phyloP scores from a whole-genome alignment of 108 stramenopile species.

The Discostella stelligeroides region DNA sequence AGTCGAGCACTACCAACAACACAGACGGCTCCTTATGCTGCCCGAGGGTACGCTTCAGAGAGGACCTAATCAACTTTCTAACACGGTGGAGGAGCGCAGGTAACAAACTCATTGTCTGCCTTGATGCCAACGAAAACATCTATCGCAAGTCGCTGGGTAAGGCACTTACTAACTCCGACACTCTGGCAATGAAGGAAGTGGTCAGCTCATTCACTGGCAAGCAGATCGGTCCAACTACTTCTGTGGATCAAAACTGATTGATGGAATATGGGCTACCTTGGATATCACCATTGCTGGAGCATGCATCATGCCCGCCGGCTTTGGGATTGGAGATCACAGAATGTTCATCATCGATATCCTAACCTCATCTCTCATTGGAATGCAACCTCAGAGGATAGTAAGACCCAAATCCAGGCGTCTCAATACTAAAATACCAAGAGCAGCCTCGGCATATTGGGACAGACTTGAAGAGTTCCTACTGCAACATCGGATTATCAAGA shows the following conservation, averaged over 20 bases:
- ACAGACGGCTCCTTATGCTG: neutral
- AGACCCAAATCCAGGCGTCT: neutral
- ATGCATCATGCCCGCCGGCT: constrained; percentile 10
- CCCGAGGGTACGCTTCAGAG: neutral
- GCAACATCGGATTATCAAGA: neutral
- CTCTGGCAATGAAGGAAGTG: neutral
- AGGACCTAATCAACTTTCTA: neutral
- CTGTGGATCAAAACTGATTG: neutral
- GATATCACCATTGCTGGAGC: constrained; percentile 1
- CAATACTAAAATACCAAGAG: neutral
- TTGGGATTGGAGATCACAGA: constrained; percentile 13
- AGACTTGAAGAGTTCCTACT: neutral
- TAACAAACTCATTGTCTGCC: too few species aligned
- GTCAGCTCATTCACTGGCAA: neutral
- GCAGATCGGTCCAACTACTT: neutral
- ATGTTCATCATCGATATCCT: neutral
- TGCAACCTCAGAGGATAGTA: too few species aligned
- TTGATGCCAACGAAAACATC: too few species aligned
- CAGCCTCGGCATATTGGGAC: neutral
- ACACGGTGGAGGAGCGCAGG: neutral
- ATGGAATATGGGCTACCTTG: constrained; percentile 13
- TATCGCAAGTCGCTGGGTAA: neutral
- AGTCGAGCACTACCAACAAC: neutral
- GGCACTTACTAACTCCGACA: neutral
- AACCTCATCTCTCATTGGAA: neutral